Evolutionary conservation across 2,329 filamentous ascomycete genomes (phyloP), one percentile per base, ranked within the genome.

Genomic region (Colletotrichum truncatum): DNA sequence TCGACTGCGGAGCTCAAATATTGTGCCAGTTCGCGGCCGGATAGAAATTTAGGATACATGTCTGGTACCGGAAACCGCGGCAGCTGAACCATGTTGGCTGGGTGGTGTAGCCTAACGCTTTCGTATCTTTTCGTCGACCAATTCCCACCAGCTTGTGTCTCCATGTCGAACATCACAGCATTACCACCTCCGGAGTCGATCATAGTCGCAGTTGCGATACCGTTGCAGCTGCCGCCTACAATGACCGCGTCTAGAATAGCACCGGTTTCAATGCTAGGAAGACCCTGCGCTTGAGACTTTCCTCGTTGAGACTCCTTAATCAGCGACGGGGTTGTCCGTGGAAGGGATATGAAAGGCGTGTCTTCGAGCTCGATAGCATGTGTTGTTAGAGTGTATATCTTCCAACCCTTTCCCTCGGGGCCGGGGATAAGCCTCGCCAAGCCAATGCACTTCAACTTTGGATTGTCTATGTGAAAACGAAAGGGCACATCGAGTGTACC

Each of bases 221-320:
- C 61, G 54, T 46, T 64, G 46, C 61, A 64, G 48, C 61, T 64
- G 21, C 61, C 61, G 10, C 61, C 61, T 8, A 64, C 55, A 1
- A 64, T 6, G 10, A 64, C 38, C 11, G 55, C 61, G 48, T 64
- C 61, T n/a, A 64, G 45, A 6, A 64, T 26, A n/a, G 16, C n/a
- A 3, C 32, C 52, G 0, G 28, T 26, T 11, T 4, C 6, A 10
- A 64, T 12, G 5, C 30, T n/a, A 30, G 61, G 61, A 7, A 64
- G 16, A 12, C 61, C 61, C 14, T 64, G 61, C 8, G 61, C 55
- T 4, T 38, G 16, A n/a, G 61, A 7, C 5, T 23, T 38, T 2
- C 61, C 61, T 18, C 61, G 26, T 11, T 60, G 61, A 2, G 28
- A 30, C 12, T 23, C 11, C 1, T 23, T 28, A 23, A 64, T 38